A percentile compares a stretch with the other conserved stretches of the same genome.
These are phyloP conservation scores for Silene conica DNA, from an alignment of 148 eudicot species.

Conservation along the genomic window DNA sequence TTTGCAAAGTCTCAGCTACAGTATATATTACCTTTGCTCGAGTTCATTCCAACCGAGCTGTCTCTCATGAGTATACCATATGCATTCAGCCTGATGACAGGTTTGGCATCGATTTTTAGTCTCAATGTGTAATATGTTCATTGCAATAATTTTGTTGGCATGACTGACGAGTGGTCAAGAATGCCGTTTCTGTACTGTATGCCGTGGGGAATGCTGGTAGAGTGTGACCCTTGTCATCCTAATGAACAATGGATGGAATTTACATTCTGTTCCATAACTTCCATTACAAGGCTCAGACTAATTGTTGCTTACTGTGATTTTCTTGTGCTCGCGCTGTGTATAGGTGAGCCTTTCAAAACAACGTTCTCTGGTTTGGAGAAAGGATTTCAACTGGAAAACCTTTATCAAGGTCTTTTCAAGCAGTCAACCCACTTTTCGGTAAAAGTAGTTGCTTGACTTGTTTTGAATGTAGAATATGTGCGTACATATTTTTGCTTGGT, in stretches of 20 bases:
- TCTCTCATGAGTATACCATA: conserved; percentile 21
- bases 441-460: conserved; percentile 10
- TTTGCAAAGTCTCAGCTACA: conserved; percentile 25
- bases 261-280: neutral
- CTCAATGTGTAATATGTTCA: neutral
- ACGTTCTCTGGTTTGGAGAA: conserved; percentile 8
- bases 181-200: neutral
- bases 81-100: conserved; percentile 22
- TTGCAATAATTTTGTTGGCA: neutral
- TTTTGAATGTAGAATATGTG: neutral
- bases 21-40: conserved; percentile 21
- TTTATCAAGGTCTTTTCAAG: conserved; percentile 24
- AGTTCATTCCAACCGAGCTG: conserved; percentile 20
- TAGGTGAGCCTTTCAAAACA: conserved; percentile 25
- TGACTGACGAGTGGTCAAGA: neutral
- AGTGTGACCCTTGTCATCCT: neutral
- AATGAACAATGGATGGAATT: neutral
- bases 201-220: neutral
- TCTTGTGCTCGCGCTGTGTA: neutral
- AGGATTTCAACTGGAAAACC: conserved; percentile 13
- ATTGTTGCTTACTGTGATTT: neutral
- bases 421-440: conserved; percentile 34
- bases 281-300: neutral
- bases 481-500: neutral
- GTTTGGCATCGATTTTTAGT: conserved; percentile 7